These are phyloP conservation scores for Chytriomyces hyalinus DNA, from an alignment of 192 early-diverging fungal species.

Conservation along the genomic window DNA sequence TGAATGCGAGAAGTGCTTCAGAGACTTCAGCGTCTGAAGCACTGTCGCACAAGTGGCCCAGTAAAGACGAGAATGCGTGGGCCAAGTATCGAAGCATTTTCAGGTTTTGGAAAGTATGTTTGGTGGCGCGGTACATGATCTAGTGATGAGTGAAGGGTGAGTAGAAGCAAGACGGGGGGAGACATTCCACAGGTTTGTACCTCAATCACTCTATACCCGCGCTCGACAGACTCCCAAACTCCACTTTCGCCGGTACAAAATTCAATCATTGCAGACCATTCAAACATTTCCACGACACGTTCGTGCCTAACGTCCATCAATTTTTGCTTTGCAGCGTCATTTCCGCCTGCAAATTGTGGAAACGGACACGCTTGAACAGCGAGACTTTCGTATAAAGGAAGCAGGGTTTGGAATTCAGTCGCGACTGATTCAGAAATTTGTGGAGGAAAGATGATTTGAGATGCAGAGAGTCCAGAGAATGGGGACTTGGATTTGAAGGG, in stretches of 20 bases:
- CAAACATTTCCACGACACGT: slow-evolving; percentile 49
- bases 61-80: slow-evolving; percentile 53
- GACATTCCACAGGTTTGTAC: slow-evolving; percentile 18
- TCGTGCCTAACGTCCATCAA: slow-evolving; percentile 24
- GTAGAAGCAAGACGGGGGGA: slow-evolving; percentile 5
- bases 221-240: slow-evolving; percentile 47
- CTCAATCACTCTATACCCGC: slow-evolving; percentile 52
- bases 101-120: slow-evolving; percentile 58
- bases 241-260: slow-evolving; percentile 34
- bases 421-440: slow-evolving; percentile 6
- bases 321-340: slow-evolving; percentile 21
- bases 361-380: slow-evolving; percentile 45
- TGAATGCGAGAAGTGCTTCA: slow-evolving; percentile 45
- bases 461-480: slow-evolving; percentile 12
- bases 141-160: slow-evolving; percentile 17
- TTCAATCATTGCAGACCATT: slow-evolving; percentile 50
- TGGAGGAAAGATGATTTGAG: slow-evolving; percentile 17
- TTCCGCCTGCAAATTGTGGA: slow-evolving; percentile 47
- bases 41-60: slow-evolving; percentile 48
- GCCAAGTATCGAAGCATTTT: slow-evolving; percentile 53
- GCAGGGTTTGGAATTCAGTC: slow-evolving; percentile 34
- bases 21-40: slow-evolving; percentile 46
- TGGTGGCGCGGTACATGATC: slow-evolving; percentile 57
- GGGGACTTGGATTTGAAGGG: slow-evolving; percentile 1
- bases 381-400: slow-evolving; percentile 53